Percentiles rank a stretch among this genome's conserved stretches.
phyloP scores from a whole-genome alignment of 345 rosid genomes.

The Cochlearia excelsa region DNA sequence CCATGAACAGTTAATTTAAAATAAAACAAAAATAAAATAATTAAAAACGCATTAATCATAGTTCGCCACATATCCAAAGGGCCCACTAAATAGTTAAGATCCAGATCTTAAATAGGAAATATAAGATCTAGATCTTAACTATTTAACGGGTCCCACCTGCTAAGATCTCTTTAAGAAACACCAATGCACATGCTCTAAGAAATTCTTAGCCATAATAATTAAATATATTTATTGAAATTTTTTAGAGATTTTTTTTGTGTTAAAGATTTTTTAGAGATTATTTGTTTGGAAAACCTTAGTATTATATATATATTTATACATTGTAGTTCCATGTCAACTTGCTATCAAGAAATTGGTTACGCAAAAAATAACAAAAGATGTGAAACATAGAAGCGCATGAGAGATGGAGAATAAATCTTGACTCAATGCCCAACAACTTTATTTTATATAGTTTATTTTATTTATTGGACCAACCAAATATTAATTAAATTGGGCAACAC shows the following conservation, averaged over 20 bases:
- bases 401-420: constrained; percentile 33
- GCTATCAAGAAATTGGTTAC: constrained; percentile 20
- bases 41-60: too few species aligned
- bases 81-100: too few species aligned
- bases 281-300: background rate
- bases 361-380: constrained; percentile 7
- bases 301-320: background rate
- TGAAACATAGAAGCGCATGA: constrained; percentile 35
- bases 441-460: background rate
- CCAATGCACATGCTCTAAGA: too few species aligned
- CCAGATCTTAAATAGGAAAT: too few species aligned
- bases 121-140: too few species aligned
- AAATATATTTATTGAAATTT: background rate
- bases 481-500: constrained; percentile 3
- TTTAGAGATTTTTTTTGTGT: background rate
- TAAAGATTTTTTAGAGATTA: background rate
- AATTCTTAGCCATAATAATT: too few species aligned
- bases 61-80: too few species aligned
- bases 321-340: constrained; percentile 32
- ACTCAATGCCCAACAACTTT: constrained; percentile 24
- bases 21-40: too few species aligned
- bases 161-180: too few species aligned
- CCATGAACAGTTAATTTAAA: too few species aligned
- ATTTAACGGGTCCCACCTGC: too few species aligned
- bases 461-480: too few species aligned